These are phyloP conservation scores for Hymenoscyphus infarciens DNA, from an alignment of 2,329 filamentous ascomycete genomes.

Conservation along the genomic window DNA sequence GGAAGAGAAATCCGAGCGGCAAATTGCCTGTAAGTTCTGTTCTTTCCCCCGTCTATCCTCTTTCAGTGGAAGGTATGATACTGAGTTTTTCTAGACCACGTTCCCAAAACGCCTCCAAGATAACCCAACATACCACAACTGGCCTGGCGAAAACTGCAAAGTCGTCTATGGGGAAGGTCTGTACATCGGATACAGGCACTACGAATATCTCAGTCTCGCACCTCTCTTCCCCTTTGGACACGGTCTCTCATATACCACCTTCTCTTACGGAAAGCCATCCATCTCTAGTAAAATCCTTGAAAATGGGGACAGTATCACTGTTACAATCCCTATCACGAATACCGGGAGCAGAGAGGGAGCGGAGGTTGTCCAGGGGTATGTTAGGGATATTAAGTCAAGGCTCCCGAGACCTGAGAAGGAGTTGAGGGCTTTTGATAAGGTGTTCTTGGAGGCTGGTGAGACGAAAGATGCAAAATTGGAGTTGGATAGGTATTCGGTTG, in stretches of 20 bases:
- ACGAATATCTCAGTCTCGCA: slow-evolving; percentile 57
- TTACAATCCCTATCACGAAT: slow-evolving; percentile 54
- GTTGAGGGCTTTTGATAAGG: slow-evolving; percentile 65
- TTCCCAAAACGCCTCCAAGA: slow-evolving; percentile 63
- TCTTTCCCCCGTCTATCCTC: neutral
- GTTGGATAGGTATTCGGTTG: slow-evolving; percentile 46
- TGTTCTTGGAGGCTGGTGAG: slow-evolving; percentile 53
- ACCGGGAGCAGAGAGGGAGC: slow-evolving; percentile 53
- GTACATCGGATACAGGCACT: slow-evolving; percentile 70
- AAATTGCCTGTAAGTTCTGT: slow-evolving; percentile 55
- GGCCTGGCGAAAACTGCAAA: slow-evolving; percentile 66
- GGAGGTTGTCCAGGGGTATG: slow-evolving; percentile 66
- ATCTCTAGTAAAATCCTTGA: slow-evolving; percentile 43
- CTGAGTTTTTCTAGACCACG: slow-evolving; percentile 46
- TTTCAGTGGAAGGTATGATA: neutral
- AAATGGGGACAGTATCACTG: slow-evolving; percentile 34
- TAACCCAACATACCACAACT: slow-evolving; percentile 69
- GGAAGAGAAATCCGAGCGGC: slow-evolving; percentile 60
- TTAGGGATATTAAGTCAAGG: slow-evolving; percentile 58
- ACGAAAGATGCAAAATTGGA: slow-evolving; percentile 39
- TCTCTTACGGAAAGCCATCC: slow-evolving; percentile 55
- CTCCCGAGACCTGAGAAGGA: slow-evolving; percentile 68
- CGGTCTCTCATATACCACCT: slow-evolving; percentile 69
- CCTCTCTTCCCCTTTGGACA: slow-evolving; percentile 71
- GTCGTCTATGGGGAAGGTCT: slow-evolving; percentile 70